phyloP scores from a whole-genome alignment of 495 filamentous ascomycete species.

The Echria macrotheca region DNA sequence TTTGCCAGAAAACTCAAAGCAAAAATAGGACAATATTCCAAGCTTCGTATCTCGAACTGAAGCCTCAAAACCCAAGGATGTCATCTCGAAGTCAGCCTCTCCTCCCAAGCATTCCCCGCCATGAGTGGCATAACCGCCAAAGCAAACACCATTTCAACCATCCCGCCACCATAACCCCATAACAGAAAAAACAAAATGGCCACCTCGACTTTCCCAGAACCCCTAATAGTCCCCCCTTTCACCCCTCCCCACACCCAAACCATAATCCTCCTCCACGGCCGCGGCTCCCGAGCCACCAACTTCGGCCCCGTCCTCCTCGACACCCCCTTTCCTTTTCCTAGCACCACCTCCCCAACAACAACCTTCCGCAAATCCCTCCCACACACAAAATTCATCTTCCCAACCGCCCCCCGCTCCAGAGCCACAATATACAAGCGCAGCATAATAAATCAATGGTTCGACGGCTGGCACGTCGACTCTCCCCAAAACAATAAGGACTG shows the following conservation, averaged over 20 bases:
- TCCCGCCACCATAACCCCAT: no score
- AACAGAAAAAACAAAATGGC: conserved; percentile 1
- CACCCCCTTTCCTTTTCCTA: conserved; percentile 8
- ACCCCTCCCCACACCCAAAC: conserved; percentile 31
- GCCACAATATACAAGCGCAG: conserved; percentile 40
- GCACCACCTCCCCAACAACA: background rate
- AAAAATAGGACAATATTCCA: no score
- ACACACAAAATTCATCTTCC: conserved; percentile 39
- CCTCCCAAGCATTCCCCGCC: no score
- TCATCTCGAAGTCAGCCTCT: no score
- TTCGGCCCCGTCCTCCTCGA: conserved; percentile 30
- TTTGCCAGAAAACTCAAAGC: no score
- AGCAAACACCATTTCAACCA: no score
- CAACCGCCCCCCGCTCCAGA: conserved; percentile 39
- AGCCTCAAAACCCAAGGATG: no score
- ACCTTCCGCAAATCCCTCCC: conserved; percentile 18
- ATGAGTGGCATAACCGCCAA: no score
- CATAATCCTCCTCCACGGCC: conserved; percentile 47
- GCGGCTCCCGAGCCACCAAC: conserved; percentile 31
- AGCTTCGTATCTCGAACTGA: no score
- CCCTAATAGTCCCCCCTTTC: conserved; percentile 24
- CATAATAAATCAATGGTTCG: conserved; percentile 52
- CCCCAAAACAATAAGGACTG: conserved; percentile 15
- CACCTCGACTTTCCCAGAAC: conserved; percentile 19
- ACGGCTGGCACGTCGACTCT: conserved; percentile 40